Conservation (phyloP, 2,329 filamentous ascomycete genomes). For the Elsinoe ampelina region DNA sequence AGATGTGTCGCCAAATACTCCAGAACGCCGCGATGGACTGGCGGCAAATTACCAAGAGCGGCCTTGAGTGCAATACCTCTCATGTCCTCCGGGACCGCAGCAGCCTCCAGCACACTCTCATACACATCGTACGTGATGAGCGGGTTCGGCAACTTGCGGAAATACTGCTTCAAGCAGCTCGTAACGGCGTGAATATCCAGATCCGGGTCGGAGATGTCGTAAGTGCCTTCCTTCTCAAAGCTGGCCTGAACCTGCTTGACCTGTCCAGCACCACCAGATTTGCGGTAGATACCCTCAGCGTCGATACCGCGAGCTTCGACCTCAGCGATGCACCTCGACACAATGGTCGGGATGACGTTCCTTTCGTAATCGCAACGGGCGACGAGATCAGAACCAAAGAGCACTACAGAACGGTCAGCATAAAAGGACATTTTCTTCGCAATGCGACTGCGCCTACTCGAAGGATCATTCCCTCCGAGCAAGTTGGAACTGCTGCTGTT, state of each 20-base stretch:
- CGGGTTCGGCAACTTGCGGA: conserved; percentile 82
- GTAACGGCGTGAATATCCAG: conserved; percentile 95
- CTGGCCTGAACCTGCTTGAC: conserved; percentile 84
- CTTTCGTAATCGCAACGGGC: conserved; percentile 83
- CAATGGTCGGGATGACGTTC: conserved; percentile 78
- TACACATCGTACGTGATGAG: conserved; percentile 90
- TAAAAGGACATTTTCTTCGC: background rate
- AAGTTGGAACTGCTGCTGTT: conserved; percentile 38
- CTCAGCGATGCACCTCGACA: conserved; percentile 90
- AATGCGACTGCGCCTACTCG: conserved; percentile 21
- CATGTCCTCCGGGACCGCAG: conserved; percentile 50
- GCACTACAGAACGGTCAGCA: conserved; percentile 32
- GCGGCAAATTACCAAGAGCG: conserved; percentile 69
- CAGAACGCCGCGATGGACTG: conserved; percentile 76
- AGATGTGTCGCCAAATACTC: conserved; percentile 94
- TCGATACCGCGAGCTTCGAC: conserved; percentile 96
- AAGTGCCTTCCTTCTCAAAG: conserved; percentile 72
- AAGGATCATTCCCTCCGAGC: conserved; percentile 24
- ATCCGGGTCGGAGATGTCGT: conserved; percentile 85
- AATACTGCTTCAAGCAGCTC: conserved; percentile 93
- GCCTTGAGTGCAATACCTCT: conserved; percentile 62
- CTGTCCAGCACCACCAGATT: conserved; percentile 86
- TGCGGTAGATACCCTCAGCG: conserved; percentile 93
- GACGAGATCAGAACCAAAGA: conserved; percentile 84
- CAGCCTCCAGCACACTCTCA: conserved; percentile 72